A percentile compares a stretch with the other conserved stretches of the same genome.
Conservation (phyloP, 805 yeast genomes). For the Starmerella sirachaensis region DNA sequence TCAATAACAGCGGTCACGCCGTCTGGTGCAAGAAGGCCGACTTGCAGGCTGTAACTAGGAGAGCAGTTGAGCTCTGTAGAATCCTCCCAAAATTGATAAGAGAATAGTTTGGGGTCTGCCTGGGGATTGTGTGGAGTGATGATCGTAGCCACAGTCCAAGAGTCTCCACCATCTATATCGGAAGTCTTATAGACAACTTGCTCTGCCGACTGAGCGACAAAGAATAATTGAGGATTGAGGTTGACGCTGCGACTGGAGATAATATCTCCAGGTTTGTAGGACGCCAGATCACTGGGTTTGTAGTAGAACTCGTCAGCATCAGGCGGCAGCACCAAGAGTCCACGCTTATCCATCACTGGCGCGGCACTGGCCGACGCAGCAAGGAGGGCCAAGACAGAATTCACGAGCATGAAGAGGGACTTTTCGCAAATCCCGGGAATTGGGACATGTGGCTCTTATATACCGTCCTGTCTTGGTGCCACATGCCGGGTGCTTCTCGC, state of each 20-base stretch:
- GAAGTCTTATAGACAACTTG: slow-evolving; percentile 17
- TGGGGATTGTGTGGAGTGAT: slow-evolving; percentile 12
- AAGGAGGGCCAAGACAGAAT: too few relatives aligned
- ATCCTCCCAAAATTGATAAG: slow-evolving; percentile 23
- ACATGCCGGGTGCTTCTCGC: too few relatives aligned
- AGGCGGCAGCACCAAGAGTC: slow-evolving; percentile 4
- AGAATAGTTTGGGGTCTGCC: slow-evolving; percentile 15
- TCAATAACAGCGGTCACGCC: slow-evolving; percentile 2
- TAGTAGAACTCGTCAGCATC: slow-evolving; percentile 16
- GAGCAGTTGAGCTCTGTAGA: slow-evolving; percentile 21
- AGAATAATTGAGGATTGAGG: slow-evolving; percentile 2
- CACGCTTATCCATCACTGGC: too few relatives aligned
- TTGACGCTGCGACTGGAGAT: too few relatives aligned
- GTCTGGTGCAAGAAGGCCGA: slow-evolving; percentile 11
- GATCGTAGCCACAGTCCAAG: slow-evolving; percentile 18
- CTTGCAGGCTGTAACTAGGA: slow-evolving; percentile 21
- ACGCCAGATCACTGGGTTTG: slow-evolving; percentile 6
- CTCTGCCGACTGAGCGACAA: slow-evolving; percentile 3
- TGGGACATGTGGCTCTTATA: too few relatives aligned
- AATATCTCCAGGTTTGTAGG: slow-evolving; percentile 12
- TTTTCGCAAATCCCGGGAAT: too few relatives aligned
- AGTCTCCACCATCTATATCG: slow-evolving; percentile 8
- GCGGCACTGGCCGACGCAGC: too few relatives aligned
- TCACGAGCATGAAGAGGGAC: too few relatives aligned
- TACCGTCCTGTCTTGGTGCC: too few relatives aligned